Base-by-base conservation (phyloP, 805 yeast genomes). In the Zygotorulaspora danielsina region DNA sequence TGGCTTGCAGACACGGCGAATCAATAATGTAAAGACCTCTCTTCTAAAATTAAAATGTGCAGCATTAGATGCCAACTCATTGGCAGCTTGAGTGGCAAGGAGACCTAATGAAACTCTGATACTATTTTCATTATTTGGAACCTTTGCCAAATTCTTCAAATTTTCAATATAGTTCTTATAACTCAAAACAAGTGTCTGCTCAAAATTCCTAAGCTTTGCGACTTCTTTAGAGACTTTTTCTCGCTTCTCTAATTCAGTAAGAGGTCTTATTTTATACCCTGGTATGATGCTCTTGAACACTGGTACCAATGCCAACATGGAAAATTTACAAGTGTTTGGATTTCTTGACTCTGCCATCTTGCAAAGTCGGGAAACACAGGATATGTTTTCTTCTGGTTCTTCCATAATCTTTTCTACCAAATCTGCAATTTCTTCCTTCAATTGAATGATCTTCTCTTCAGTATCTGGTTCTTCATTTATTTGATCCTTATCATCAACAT, bases 221-320 rank as follows among this genome's bases (percentile, higher is more conserved):
- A 93, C 83, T 15, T 93, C 98, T 55, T 74, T 84, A 10, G 89
- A 69, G 3, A 87, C 95, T 52, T 79, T 85, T 53, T 87, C 96
- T 45, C 76, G 74, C 60, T 78, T 78, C 61, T 90, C 97, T 0
- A 76, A 63, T 12, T 87, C 97, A 2, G 87, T 72, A 37, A 93
- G 69, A 2, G 94, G 83, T 57, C 96, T 73, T 38, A 90, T 87
- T 44, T 80, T 75, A 63, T 90, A 90, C 6, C 93, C 81, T 2
- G 98, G 98, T 1, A 93, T 79, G 33, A 93, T 75, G 40, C 82
- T 75, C 52, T 85, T 86, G 71, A 86, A 86, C 3, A 87, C 84
- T 0, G 94, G 86, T 2, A 87, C 81, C 44, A 89, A 71, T 0
- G 97, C 81, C 46, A 87, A 66, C 44, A 88, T 66, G 0, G 96